A percentile compares a stretch with the other conserved stretches of the same genome.
Evolutionary conservation across 1,284 basidiomycete species (phyloP).

Genomic region (Boletus semigastroideus): DNA sequence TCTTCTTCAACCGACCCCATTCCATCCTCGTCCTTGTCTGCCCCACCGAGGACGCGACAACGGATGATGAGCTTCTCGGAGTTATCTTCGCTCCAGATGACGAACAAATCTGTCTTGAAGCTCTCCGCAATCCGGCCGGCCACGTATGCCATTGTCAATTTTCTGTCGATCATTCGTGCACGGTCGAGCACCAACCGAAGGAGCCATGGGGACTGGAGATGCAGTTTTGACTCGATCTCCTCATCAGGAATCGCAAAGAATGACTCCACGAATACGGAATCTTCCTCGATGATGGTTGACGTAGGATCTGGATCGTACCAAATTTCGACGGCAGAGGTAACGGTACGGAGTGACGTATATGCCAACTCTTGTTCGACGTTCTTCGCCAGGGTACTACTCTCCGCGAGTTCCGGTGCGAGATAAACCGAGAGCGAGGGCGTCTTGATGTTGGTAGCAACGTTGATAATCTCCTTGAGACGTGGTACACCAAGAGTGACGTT

Average conservation of each 20-base stretch:
- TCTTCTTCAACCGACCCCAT: constrained; percentile 85
- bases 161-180: constrained; percentile 97
- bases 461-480: constrained; percentile 98
- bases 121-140: constrained; percentile 92
- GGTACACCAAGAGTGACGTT: constrained; percentile 98
- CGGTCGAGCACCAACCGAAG: constrained; percentile 96
- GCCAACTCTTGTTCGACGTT: constrained; percentile 91
- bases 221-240: constrained; percentile 88
- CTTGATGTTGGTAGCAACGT: constrained; percentile 98
- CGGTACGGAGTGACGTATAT: constrained; percentile 92
- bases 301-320: constrained; percentile 97
- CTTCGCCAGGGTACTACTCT: constrained; percentile 67
- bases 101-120: constrained; percentile 96
- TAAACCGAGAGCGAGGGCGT: constrained; percentile 95
- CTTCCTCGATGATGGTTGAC: constrained; percentile 95
- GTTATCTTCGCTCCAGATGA: constrained; percentile 99
- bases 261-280: constrained; percentile 94
- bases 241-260: constrained; percentile 99
- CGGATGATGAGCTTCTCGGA: constrained; percentile 97
- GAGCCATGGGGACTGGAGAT: constrained; percentile 95
- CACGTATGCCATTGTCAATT: constrained; percentile 94
- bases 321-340: constrained; percentile 96
- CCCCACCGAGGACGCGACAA: constrained; percentile 88
- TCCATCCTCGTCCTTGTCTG: constrained; percentile 89
- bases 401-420: constrained; percentile 72